Base-by-base conservation (phyloP, 805 yeast genomes). In the Suhomyces sp. region DNA sequence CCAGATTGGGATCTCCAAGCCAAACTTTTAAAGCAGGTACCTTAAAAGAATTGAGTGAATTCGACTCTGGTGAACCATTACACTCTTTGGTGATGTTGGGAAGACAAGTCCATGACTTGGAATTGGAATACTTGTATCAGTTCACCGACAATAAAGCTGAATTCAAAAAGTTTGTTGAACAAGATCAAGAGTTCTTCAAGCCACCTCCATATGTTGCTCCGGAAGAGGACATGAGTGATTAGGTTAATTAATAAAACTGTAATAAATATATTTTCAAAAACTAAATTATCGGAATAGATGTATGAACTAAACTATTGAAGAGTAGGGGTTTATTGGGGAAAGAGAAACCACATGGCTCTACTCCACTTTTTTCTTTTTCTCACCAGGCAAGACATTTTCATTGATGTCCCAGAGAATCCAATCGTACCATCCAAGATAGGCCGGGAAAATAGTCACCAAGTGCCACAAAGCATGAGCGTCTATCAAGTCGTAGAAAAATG, bases 391-490 rank as follows among this genome's bases (percentile, higher is more conserved):
- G 18, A 66, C 56, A 39, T 66, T 67, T 41, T 53, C 64, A 19
- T 44, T 45, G 10, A 59, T 44, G 38, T 68, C 73, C 73, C 73
- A 68, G 18, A 67, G 39, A 51, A 67, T 47, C 73, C 73, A 68
- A 39, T 66, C 70, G 44, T 66, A 66, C 72, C 72, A 68, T 2
- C 68, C 67, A 31, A 43, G 53, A 25, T 56, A 56, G n/a, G 52
- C 58, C 5, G 65, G 64, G 18, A 67, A 54, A 2, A 90, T 80
- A 0, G 98, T 93, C 12, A 86, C 76, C 25, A 84, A 71, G 57
- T 93, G 98, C 98, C 98, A 93, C 28, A 91, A 52, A 0, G 96
- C 79, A 59, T 93, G 98, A 0, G 96, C 95, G 60, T 93, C 98
- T 0, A 93, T 51, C 33, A 85, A 70, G 47, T 73, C 83, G 33